These are phyloP conservation scores for Senna siamea DNA, from an alignment of 306 rosid genomes.

Conservation along the genomic window DNA sequence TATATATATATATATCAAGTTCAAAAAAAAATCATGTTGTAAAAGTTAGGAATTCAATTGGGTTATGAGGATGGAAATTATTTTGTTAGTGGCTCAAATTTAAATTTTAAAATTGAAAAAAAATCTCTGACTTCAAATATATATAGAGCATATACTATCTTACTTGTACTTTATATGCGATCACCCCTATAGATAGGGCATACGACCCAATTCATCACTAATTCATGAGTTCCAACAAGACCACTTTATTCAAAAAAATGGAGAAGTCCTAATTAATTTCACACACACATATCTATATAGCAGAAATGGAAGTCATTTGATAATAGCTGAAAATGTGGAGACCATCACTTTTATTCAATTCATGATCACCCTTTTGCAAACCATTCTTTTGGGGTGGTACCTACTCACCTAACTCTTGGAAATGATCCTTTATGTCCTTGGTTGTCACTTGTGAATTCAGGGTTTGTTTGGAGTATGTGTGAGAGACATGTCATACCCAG, in stretches of 20 bases:
- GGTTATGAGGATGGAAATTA: too few relatives aligned
- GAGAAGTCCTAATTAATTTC: background rate
- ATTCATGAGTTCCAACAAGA: constrained; percentile 19
- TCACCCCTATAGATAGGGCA: too few relatives aligned
- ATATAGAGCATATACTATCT: background rate
- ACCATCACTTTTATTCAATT: background rate
- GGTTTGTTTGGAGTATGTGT: background rate
- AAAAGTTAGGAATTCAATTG: too few relatives aligned
- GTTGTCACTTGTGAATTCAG: background rate
- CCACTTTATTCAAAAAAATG: background rate
- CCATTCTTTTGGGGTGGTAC: constrained; percentile 4
- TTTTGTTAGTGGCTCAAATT: too few relatives aligned
- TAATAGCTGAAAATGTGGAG: background rate
- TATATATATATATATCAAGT: too few relatives aligned
- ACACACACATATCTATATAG: too few relatives aligned
- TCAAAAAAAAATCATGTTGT: too few relatives aligned
- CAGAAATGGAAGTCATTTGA: background rate
- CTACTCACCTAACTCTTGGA: constrained; percentile 21
- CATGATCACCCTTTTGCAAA: background rate
- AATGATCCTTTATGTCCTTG: background rate
- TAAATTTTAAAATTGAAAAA: too few relatives aligned
- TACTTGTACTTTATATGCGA: too few relatives aligned
- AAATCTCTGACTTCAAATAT: too few relatives aligned
- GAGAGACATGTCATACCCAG: constrained; percentile 22
- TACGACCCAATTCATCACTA: constrained; percentile 2